A percentile compares a stretch with the other conserved stretches of the same genome.
phyloP scores from a whole-genome alignment of 2,329 filamentous ascomycete genomes.

The Clathrospora elynae region DNA sequence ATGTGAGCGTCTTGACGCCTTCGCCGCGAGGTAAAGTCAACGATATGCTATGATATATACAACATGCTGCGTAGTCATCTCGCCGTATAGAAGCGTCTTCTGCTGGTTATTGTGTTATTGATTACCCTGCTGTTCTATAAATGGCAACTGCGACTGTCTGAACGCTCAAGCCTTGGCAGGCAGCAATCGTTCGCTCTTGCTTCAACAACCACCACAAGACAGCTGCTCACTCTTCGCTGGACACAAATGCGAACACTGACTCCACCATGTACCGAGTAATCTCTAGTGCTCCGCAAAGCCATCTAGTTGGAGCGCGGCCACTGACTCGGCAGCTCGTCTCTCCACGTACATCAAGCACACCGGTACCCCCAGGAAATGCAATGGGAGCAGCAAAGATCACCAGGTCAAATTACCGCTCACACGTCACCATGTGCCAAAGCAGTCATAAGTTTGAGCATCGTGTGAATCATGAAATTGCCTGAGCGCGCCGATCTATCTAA shows the following conservation, averaged over 20 bases:
- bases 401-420: constrained; percentile 5
- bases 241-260: no score
- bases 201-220: no score
- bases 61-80: no score
- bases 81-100: no score
- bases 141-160: no score
- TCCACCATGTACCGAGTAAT: no score
- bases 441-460: constrained; percentile 6
- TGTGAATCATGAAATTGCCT: constrained; percentile 10
- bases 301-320: background rate
- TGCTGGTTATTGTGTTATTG: no score
- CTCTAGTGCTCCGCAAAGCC: constrained; percentile 2
- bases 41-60: no score
- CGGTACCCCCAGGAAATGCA: constrained; percentile 13
- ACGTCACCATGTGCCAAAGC: constrained; percentile 9
- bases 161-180: no score
- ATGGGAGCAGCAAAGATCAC: background rate
- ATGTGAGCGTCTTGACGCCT: constrained; percentile 3
- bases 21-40: constrained; percentile 1
- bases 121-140: no score
- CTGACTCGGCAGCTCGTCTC: constrained; percentile 14
- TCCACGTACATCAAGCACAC: constrained; percentile 16
- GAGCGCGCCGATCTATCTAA: constrained; percentile 18
- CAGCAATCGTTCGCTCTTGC: no score
- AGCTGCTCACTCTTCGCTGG: no score